Base-by-base conservation (phyloP, 176 grass and related monocot genomes). In the Cenchrus purpureus region DNA sequence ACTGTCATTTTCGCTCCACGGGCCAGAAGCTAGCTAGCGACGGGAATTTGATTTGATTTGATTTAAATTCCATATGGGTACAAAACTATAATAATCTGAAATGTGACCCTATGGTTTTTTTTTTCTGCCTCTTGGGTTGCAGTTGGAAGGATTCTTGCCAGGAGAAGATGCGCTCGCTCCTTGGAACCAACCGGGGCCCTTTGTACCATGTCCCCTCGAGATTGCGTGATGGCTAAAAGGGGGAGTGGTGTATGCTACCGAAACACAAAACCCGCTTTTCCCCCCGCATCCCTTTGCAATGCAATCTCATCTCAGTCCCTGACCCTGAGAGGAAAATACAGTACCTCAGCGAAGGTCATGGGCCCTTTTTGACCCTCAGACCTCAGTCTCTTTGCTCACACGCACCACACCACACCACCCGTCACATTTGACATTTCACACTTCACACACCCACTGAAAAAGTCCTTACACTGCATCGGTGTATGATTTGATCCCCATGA, bases 161-260 rank as follows among this genome's bases (percentile, higher is more conserved):
- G n/a, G 4, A 25, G n/a, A 5, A 84, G 86, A 92, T 86, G 84
- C 65, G 28, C 15, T 50, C 8, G 86, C 73, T 9, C 45, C 11
- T 12, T 46, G 45, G 6, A 46, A 46, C 45, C 84, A 84, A 77
- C 85, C 85, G 87, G 82, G 83, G 57, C 73, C 84, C 57, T 28
- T 7, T 82, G 94, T 88, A 88, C 83, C 79, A 13, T 85, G 95
- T 92, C 86, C 86, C 58, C 68, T 89, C 77, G 87, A 82, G 92
- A 92, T 90, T 80, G 87, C 76, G 74, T 90, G 91, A 88, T 86
- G 89, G 88, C 70, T 71, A 81, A 73, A 88, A 56, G 70, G 74
- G 51, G 1, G 40, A 15, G 67, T 48, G 78, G 79, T 84, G 29
- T 78, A 29, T 19, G 64, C 70, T 73, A 43, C 62, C 69, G 79